Evolutionary conservation across 1,284 basidiomycete genomes (phyloP).

Genomic region (Malassezia yamatoensis): DNA sequence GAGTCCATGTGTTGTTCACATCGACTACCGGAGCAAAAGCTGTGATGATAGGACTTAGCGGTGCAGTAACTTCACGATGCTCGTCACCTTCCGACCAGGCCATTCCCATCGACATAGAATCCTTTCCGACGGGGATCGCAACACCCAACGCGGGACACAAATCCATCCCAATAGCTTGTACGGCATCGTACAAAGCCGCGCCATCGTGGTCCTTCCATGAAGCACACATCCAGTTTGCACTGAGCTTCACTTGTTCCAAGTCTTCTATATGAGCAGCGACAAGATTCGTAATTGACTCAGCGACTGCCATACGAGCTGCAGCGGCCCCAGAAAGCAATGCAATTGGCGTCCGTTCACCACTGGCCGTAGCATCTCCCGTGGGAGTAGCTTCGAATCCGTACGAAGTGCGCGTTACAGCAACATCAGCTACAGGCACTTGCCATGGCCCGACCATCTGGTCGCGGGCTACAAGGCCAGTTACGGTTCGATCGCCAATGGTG

Average conservation of each 20-base stretch:
- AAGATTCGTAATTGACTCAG: constrained; percentile 84
- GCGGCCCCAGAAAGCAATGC: constrained; percentile 77
- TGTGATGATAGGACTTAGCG: constrained; percentile 83
- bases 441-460: constrained; percentile 99
- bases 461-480: constrained; percentile 85
- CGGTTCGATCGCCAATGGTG: constrained; percentile 88
- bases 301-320: constrained; percentile 90
- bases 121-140: constrained; percentile 94
- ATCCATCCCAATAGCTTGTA: constrained; percentile 81
- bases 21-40: constrained; percentile 82
- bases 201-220: constrained; percentile 84
- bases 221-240: constrained; percentile 99
- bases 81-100: constrained; percentile 61
- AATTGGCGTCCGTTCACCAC: constrained; percentile 89
- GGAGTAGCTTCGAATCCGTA: constrained; percentile 72
- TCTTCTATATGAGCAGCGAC: constrained; percentile 67
- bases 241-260: constrained; percentile 73
- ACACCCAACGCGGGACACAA: constrained; percentile 88
- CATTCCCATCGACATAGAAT: constrained; percentile 99
- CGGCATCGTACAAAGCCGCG: constrained; percentile 79
- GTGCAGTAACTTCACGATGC: constrained; percentile 73
- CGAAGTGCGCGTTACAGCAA: constrained; percentile 86
- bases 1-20: constrained; percentile 80
- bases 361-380: constrained; percentile 86
- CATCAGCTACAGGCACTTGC: constrained; percentile 95